Evolutionary conservation across 2,329 filamentous ascomycete genomes (phyloP).

Genomic region (Aspergillus clavatus): DNA sequence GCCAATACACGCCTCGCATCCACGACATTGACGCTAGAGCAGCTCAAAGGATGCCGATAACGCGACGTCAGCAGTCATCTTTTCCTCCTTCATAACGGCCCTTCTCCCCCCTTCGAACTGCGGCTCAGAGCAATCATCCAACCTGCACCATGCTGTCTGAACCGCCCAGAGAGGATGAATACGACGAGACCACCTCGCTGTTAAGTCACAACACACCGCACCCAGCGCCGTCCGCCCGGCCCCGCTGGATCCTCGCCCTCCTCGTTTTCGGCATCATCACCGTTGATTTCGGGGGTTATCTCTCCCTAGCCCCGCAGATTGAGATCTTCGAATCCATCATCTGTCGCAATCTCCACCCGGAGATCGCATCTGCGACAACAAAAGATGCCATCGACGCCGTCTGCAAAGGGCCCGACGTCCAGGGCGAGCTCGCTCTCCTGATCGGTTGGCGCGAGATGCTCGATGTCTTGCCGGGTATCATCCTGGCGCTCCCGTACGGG

Average conservation of each 20-base stretch:
- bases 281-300: slow-evolving; percentile 9
- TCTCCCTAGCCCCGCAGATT: slow-evolving; percentile 11
- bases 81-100: background rate
- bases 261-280: slow-evolving; percentile 6
- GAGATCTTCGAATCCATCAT: slow-evolving; percentile 12
- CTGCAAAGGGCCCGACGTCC: slow-evolving; percentile 10
- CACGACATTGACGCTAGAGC: too few relatives aligned
- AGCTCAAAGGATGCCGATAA: background rate
- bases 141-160: background rate
- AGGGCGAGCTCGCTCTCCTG: slow-evolving; percentile 10
- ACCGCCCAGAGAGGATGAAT: background rate
- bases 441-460: slow-evolving; percentile 11
- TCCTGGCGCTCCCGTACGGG: slow-evolving; percentile 11
- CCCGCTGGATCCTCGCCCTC: slow-evolving; percentile 4
- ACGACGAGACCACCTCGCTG: background rate
- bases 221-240: background rate
- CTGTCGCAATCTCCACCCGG: slow-evolving; percentile 10
- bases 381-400: background rate
- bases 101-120: too few relatives aligned
- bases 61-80: background rate
- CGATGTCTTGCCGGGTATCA: slow-evolving; percentile 7
- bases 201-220: too few relatives aligned
- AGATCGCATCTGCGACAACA: background rate
- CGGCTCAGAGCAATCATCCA: background rate
- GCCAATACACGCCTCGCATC: too few relatives aligned